Evolutionary conservation across 352 stramenopile genomes (phyloP).

Genomic region (Blastocystis sp.): DNA sequence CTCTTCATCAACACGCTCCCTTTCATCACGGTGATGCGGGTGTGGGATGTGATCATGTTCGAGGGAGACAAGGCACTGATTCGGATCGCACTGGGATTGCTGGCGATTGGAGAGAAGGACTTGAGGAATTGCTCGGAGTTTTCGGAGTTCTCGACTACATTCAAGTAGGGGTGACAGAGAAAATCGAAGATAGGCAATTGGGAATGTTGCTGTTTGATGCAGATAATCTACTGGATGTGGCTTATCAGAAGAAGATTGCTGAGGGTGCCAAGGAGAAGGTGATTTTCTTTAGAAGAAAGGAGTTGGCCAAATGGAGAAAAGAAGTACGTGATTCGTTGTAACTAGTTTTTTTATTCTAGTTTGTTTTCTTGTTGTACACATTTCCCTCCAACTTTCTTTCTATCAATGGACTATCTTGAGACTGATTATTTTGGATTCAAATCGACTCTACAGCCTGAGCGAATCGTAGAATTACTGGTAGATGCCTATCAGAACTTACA

Average conservation of each 20-base stretch:
- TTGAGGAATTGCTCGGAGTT: constrained; percentile 38
- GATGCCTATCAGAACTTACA: not conserved
- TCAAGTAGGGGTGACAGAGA: not conserved
- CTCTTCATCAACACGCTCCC: constrained; percentile 59
- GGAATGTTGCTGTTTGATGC: constrained; percentile 53
- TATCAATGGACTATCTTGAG: not conserved
- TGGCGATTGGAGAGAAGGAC: constrained; percentile 30
- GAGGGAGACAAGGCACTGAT: constrained; percentile 58
- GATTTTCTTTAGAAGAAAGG: constrained; percentile 39
- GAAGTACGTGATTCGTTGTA: not conserved
- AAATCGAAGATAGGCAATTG: not conserved
- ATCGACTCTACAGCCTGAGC: not conserved
- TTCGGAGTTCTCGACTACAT: constrained; percentile 5
- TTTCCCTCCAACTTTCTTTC: not conserved
- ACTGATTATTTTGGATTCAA: constrained; percentile 14
- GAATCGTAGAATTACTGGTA: not conserved
- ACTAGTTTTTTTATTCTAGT: constrained; percentile 5
- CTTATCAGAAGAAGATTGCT: constrained; percentile 33
- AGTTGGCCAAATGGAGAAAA: constrained; percentile 32
- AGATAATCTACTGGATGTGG: constrained; percentile 56
- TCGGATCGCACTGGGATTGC: constrained; percentile 46
- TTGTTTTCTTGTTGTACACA: not conserved
- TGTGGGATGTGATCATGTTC: constrained; percentile 58
- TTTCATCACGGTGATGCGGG: constrained; percentile 32
- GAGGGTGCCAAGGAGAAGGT: constrained; percentile 18